Evolutionary conservation across 2,329 filamentous ascomycete species (phyloP).

Genomic region (Tricladium varicosporioides): DNA sequence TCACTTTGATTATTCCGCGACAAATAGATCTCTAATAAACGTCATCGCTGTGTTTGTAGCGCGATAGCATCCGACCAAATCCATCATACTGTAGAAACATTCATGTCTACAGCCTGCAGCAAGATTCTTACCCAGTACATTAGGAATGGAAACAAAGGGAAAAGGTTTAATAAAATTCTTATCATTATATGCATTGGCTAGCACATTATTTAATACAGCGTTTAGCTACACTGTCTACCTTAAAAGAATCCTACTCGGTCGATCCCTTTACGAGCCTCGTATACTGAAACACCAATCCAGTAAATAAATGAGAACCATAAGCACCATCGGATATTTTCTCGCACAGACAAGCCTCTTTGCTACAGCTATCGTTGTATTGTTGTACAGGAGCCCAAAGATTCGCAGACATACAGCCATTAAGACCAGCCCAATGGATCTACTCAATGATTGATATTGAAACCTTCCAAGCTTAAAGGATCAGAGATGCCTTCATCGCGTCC

Average conservation of each 20-base stretch:
- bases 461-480: slow-evolving; percentile 68
- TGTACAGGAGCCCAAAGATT: neutral
- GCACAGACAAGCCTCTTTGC: neutral
- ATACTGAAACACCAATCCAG: neutral
- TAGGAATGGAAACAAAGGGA: too few species aligned
- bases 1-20: neutral
- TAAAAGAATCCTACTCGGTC: too few species aligned
- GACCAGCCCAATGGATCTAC: neutral
- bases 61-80: too few species aligned
- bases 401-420: neutral
- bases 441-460: slow-evolving; percentile 12
- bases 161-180: too few species aligned
- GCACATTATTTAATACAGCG: too few species aligned
- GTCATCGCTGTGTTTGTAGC: too few species aligned
- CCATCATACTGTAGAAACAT: too few species aligned
- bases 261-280: neutral
- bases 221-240: too few species aligned
- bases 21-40: neutral
- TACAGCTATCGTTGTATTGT: neutral
- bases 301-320: neutral
- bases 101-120: too few species aligned
- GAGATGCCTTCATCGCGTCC: slow-evolving; percentile 98
- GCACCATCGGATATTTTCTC: too few species aligned
- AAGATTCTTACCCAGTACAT: too few species aligned
- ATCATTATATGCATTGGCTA: too few species aligned